Evolutionary conservation across 1,284 basidiomycete genomes (phyloP), one percentile per base, ranked within the genome.

Genomic region (Phylloboletellus chloephorus): DNA sequence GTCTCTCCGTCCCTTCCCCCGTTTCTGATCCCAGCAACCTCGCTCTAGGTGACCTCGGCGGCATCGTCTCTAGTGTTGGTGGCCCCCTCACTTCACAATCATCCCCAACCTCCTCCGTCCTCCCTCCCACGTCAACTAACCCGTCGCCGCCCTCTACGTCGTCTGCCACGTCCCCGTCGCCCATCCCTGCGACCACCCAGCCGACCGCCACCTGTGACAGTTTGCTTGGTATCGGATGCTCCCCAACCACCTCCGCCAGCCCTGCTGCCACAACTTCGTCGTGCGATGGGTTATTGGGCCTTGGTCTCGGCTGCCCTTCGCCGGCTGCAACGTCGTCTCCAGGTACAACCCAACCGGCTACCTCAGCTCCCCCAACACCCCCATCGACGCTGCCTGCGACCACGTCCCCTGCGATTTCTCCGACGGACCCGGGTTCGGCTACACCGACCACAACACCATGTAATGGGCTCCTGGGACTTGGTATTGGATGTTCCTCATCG

Each of bases 381-480:
- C 30, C 16, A 13, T 30, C 41, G 42, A 25, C 41, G 15, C 23
- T 17, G 6, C 7, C 3, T 7, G 5, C 11, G 4, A n/a, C 26
- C 19, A 11, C 13, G 3, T 6, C 15, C 15, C 28, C 28, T 16
- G 8, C 28, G 13, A n/a, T 15, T 4, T 9, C 28, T 3, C 10
- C 23, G 10, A 24, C 23, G n/a, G n/a, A 24, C 23, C 23, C 7
- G 23, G 46, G 44, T 37, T 13, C 44, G 11, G 22, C 46, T 11
- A 31, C 56, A 5, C 29, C 52, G 10, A 28, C 46, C 11, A 28
- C 30, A 23, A 34, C 51, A 12, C 21, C 36, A 13, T 48, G 46
- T 15, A 41, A 26, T 22, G 52, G 53, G 15, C 40, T 57, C 10
- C 39, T 57, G 5, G 59, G 50, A 21, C 26, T 52, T 7, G 41